Evolutionary conservation across 345 rosid species (phyloP).

Genomic region (Gossypium sturtianum): DNA sequence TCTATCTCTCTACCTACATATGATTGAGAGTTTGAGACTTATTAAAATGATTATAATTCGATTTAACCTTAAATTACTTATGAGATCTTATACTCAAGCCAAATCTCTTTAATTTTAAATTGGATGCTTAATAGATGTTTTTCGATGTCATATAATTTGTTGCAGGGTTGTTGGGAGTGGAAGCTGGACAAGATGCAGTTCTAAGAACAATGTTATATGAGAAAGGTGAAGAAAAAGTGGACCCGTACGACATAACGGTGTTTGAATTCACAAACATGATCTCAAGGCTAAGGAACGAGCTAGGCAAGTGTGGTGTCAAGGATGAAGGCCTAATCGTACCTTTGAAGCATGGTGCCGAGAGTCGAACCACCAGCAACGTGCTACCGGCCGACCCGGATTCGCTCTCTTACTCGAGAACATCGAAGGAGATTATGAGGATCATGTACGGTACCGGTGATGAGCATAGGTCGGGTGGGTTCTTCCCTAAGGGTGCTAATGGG

Average conservation of each 20-base stretch:
- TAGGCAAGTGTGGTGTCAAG: slow-evolving; percentile 32
- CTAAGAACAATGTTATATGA: slow-evolving; percentile 40
- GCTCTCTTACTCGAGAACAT: slow-evolving; percentile 25
- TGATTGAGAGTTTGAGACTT: no score
- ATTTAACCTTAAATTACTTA: no score
- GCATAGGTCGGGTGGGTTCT: slow-evolving; percentile 27
- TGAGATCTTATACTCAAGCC: no score
- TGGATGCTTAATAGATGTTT: no score
- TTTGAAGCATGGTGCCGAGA: slow-evolving; percentile 28
- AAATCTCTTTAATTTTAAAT: no score
- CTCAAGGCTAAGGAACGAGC: slow-evolving; percentile 32
- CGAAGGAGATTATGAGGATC: slow-evolving; percentile 34
- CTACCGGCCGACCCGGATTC: slow-evolving; percentile 28
- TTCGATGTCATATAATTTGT: slow-evolving; percentile 30
- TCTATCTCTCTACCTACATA: no score
- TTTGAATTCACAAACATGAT: slow-evolving; percentile 29
- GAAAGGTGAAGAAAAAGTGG: slow-evolving; percentile 19
- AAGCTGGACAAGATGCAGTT: slow-evolving; percentile 63
- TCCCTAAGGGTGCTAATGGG: slow-evolving; percentile 41
- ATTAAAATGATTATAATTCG: no score
- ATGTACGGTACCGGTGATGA: slow-evolving; percentile 29
- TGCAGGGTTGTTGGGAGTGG: slow-evolving; percentile 49
- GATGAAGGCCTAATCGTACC: slow-evolving; percentile 49
- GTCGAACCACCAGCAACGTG: slow-evolving; percentile 26
- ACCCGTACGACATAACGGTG: slow-evolving; percentile 34